phyloP scores from a whole-genome alignment of 2,329 filamentous ascomycete genomes.

The Calonectria henricotiae region DNA sequence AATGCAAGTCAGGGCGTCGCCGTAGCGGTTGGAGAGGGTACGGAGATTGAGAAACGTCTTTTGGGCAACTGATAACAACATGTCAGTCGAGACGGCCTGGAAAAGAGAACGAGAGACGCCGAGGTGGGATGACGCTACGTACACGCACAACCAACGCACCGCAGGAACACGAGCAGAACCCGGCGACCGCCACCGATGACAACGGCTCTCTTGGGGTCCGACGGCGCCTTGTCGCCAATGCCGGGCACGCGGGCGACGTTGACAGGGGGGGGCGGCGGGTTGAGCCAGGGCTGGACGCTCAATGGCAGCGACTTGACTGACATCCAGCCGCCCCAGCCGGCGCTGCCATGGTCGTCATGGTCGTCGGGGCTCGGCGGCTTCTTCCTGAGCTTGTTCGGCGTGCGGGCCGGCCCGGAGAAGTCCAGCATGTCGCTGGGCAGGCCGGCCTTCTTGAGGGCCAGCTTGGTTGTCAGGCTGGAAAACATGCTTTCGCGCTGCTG shows the following conservation, averaged over 20 bases:
- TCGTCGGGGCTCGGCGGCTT: slow-evolving; percentile 54
- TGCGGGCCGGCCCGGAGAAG: slow-evolving; percentile 49
- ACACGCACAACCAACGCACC: slow-evolving; percentile 73
- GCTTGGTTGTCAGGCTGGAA: slow-evolving; percentile 71
- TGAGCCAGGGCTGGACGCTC: slow-evolving; percentile 70
- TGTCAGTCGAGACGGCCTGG: slow-evolving; percentile 16
- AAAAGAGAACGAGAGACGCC: slow-evolving; percentile 20
- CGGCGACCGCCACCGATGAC: slow-evolving; percentile 63
- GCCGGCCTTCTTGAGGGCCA: slow-evolving; percentile 73
- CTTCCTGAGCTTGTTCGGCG: slow-evolving; percentile 57
- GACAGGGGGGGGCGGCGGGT: slow-evolving; percentile 68
- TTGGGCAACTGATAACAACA: slow-evolving; percentile 64
- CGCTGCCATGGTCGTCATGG: slow-evolving; percentile 49
- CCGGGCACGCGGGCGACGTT: slow-evolving; percentile 64
- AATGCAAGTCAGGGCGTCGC: slow-evolving; percentile 68
- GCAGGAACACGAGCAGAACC: slow-evolving; percentile 68
- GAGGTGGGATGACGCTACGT: slow-evolving; percentile 51
- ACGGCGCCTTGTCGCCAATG: slow-evolving; percentile 66
- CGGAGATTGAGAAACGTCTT: slow-evolving; percentile 73
- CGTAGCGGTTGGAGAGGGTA: slow-evolving; percentile 69
- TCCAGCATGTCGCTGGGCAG: slow-evolving; percentile 68
- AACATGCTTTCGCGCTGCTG: slow-evolving; percentile 63
- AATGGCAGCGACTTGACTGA: slow-evolving; percentile 67
- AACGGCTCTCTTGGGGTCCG: slow-evolving; percentile 65
- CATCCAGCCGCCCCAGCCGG: slow-evolving; percentile 66